Percentiles rank a stretch among this genome's conserved stretches.
Evolutionary conservation across 192 early-diverging fungal genomes (phyloP).

Genomic region (Podila minutissima): DNA sequence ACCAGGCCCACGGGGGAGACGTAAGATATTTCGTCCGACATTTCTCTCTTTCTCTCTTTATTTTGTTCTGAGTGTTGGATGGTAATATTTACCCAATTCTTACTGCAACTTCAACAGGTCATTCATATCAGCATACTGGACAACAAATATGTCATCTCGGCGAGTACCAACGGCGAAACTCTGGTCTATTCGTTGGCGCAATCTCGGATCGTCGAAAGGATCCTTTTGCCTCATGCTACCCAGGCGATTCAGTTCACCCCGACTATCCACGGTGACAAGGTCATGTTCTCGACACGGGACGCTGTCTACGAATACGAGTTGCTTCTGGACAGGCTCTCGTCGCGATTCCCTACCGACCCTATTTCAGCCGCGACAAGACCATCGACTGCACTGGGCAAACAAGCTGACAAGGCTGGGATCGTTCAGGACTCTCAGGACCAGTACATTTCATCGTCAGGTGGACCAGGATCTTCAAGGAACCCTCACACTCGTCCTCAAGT

Average conservation of each 20-base stretch:
- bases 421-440: too few relatives aligned
- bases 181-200: slow-evolving; percentile 27
- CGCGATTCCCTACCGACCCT: background rate
- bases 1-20: slow-evolving; percentile 44
- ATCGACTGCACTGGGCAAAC: background rate
- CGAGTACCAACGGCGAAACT: slow-evolving; percentile 46
- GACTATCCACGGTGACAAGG: slow-evolving; percentile 37
- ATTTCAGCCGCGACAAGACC: background rate
- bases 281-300: slow-evolving; percentile 48
- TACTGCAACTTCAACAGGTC: slow-evolving; percentile 9
- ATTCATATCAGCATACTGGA: slow-evolving; percentile 36
- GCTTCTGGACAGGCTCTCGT: slow-evolving; percentile 17
- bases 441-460: too few relatives aligned
- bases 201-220: slow-evolving; percentile 23
- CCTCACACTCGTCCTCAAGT: background rate
- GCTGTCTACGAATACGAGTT: slow-evolving; percentile 47
- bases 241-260: slow-evolving; percentile 47
- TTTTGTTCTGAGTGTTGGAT: background rate
- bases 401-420: too few relatives aligned
- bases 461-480: too few relatives aligned
- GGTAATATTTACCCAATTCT: background rate
- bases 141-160: slow-evolving; percentile 32
- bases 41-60: background rate
- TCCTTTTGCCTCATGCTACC: slow-evolving; percentile 39
- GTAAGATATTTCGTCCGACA: slow-evolving; percentile 9